Evolutionary conservation across 139 green algal species (phyloP), one percentile per base, ranked within the genome.

Genomic region (Mesostigma viride): DNA sequence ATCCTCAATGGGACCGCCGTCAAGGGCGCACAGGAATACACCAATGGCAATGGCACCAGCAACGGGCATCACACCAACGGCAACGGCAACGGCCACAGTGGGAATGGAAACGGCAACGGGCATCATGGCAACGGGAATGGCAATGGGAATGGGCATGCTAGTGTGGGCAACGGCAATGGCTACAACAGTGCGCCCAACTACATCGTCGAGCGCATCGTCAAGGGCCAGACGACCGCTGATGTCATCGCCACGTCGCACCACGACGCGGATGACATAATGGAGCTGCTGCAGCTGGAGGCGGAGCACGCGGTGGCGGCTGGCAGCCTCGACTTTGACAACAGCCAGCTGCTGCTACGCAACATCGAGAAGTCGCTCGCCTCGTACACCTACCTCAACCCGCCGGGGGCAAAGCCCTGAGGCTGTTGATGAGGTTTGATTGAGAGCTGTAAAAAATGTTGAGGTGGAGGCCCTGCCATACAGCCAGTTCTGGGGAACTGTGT

Each of bases 201-300:
- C 68, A 31, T 14, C 62, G 72, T 74, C 17, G 68, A 74, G 27
- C 69, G 59, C 57, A 35, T 76, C 28, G 63, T 76, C 1, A 24
- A 33, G 2, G 69, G 69, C 27, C 69, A 76, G 69, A 65, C 63
- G 34, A 76, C 46, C 1, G 62, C 40, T 17, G 65, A 70, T 22
- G 69, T 76, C 22, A 64, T 76, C 22, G 11, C 20, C n/a, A 76
- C 69, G 22, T 64, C 61, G 5, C 61, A 74, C 58, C 46, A 76
- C 31, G 46, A 59, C 4, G 69, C 24, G 6, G 60, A 57, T 22
- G 69, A 76, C 35, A 72, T 76, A 64, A 63, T 76, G 69, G 62
- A 63, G 30, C 14, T 36, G 22, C 56, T 76, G 24, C 46, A 31
- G 27, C 22, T 30, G n/a, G 47, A 57, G 24, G 69, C 63, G 22